Conservation (phyloP, 2,329 filamentous ascomycete genomes). For the Ophiosphaerella herpotricha region DNA sequence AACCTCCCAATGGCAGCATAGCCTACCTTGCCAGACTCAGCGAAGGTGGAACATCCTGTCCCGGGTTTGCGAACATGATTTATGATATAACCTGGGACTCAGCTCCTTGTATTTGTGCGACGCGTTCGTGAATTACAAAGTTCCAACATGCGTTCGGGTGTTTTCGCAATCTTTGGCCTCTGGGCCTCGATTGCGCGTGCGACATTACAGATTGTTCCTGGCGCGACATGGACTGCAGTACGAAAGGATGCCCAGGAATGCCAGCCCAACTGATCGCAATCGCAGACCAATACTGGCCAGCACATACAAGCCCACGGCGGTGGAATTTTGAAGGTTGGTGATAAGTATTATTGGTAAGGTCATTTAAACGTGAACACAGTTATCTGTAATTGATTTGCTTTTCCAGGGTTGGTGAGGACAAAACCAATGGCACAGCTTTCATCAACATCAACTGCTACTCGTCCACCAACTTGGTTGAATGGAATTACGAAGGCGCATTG, state of each 20-base stretch:
- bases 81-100: conserved; percentile 1
- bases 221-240: conserved; percentile 48
- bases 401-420: conserved; percentile 68
- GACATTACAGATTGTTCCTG: conserved; percentile 46
- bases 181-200: conserved; percentile 29
- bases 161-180: conserved; percentile 13
- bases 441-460: conserved; percentile 71
- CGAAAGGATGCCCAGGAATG: background rate
- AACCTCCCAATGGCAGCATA: conserved; percentile 10
- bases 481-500: conserved; percentile 65
- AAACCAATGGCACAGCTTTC: conserved; percentile 64
- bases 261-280: conserved; percentile 5
- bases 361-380: background rate
- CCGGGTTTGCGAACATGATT: background rate
- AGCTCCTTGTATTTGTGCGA: background rate
- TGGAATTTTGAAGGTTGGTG: conserved; percentile 63
- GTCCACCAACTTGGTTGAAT: conserved; percentile 65
- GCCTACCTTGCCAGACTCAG: background rate
- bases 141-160: conserved; percentile 25
- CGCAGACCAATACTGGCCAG: conserved; percentile 50
- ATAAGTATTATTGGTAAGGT: conserved; percentile 60
- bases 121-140: background rate
- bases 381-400: background rate
- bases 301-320: conserved; percentile 71
- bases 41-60: background rate